Conservation (phyloP, 345 rosid genomes). For the Pugionium cornutum region DNA sequence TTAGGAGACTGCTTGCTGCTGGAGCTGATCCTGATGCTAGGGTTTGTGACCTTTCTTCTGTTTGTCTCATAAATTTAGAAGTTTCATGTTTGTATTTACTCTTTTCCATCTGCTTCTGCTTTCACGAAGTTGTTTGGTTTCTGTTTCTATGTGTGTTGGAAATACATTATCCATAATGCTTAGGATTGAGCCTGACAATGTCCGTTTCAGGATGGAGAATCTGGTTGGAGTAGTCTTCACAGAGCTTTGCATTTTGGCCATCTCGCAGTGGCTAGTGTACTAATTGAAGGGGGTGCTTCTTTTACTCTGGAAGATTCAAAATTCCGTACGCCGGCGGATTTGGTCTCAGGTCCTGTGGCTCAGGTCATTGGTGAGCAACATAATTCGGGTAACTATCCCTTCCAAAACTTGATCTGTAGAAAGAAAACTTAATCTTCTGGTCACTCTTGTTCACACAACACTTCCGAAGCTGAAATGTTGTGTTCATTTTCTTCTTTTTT, state of each 20-base stretch:
- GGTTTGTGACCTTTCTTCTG: constrained; percentile 56
- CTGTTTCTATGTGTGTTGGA: neutral
- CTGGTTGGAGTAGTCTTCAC: constrained; percentile 98
- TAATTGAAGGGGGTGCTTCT: constrained; percentile 79
- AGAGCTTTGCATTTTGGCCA: constrained; percentile 97
- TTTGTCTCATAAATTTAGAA: neutral
- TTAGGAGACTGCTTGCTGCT: constrained; percentile 81
- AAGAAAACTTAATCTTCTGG: constrained; percentile 17
- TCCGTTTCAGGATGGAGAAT: constrained; percentile 88
- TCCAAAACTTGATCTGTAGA: constrained; percentile 20
- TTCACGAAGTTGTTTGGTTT: neutral
- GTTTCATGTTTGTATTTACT: neutral
- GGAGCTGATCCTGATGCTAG: constrained; percentile 98
- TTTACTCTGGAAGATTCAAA: constrained; percentile 69
- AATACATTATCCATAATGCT: neutral
- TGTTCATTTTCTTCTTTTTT: constrained; percentile 28
- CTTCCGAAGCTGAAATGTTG: neutral
- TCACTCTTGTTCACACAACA: neutral
- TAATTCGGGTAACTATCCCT: constrained; percentile 52
- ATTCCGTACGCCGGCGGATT: constrained; percentile 72
- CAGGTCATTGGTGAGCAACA: constrained; percentile 56
- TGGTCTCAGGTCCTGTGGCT: constrained; percentile 88
- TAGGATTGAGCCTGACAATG: constrained; percentile 1
- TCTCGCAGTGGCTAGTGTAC: constrained; percentile 90
- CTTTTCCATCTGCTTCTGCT: neutral